Evolutionary conservation across 2,329 filamentous ascomycete species (phyloP).

Genomic region (Leptographium lundbergii): DNA sequence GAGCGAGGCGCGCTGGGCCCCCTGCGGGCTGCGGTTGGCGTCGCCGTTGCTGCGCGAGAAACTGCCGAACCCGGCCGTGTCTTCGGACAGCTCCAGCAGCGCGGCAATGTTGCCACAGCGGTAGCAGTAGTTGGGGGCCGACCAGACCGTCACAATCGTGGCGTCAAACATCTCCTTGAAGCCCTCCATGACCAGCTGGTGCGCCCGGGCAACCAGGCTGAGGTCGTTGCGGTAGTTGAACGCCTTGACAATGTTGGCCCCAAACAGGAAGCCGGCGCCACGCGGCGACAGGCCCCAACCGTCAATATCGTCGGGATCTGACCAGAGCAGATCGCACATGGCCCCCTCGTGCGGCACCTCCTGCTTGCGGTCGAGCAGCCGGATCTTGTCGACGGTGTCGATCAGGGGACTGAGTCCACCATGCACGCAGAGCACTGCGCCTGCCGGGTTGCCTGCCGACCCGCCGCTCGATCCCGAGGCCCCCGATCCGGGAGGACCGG

Average conservation of each 20-base stretch:
- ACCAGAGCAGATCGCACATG: conserved; percentile 98
- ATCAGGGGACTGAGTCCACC: conserved; percentile 85
- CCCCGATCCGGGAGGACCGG: conserved; percentile 65
- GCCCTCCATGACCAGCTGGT: conserved; percentile 98
- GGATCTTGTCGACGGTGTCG: conserved; percentile 89
- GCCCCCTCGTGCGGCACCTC: conserved; percentile 97
- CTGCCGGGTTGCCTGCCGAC: conserved; percentile 54
- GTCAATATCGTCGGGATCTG: conserved; percentile 94
- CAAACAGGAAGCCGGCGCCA: conserved; percentile 91
- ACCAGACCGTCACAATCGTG: conserved; percentile 97
- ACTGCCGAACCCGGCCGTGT: conserved; percentile 61
- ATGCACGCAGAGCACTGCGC: conserved; percentile 89
- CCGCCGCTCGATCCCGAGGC: conserved; percentile 58
- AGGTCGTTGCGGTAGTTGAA: conserved; percentile 95
- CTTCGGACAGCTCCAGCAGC: conserved; percentile 83
- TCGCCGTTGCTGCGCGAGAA: conserved; percentile 62
- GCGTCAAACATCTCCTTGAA: conserved; percentile 99
- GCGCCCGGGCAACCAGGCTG: conserved; percentile 80
- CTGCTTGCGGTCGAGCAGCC: conserved; percentile 88
- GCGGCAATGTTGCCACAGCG: conserved; percentile 92
- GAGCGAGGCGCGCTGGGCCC: conserved; percentile 25
- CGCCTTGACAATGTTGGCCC: conserved; percentile 84
- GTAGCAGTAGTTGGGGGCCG: conserved; percentile 93
- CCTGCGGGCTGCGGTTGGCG: conserved; percentile 30
- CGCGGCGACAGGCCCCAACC: conserved; percentile 92